Evolutionary conservation across 2,329 filamentous ascomycete species (phyloP).

Genomic region (Ophiostoma sp.): DNA sequence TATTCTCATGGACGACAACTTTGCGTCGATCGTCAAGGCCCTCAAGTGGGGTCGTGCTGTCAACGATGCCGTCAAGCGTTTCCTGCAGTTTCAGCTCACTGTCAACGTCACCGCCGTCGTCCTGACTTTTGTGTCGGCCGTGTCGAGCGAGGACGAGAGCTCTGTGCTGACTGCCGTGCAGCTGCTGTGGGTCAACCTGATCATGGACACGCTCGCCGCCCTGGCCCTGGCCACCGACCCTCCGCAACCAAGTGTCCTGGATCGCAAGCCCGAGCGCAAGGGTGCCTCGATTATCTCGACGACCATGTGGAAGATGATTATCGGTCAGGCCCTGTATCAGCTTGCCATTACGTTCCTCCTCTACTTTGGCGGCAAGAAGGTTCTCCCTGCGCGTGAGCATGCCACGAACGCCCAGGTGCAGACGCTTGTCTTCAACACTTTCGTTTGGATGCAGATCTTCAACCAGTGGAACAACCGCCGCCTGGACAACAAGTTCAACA

Average conservation of each 20-base stretch:
- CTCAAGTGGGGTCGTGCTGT: constrained; percentile 78
- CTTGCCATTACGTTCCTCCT: constrained; percentile 76
- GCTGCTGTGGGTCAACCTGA: constrained; percentile 93
- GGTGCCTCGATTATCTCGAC: constrained; percentile 69
- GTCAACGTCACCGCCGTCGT: constrained; percentile 91
- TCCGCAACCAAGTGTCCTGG: constrained; percentile 76
- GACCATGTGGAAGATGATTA: constrained; percentile 99
- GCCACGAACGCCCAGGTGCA: constrained; percentile 56
- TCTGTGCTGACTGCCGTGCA: constrained; percentile 88
- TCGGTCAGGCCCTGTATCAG: constrained; percentile 89
- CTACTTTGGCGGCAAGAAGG: constrained; percentile 55
- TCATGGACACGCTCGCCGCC: constrained; percentile 95
- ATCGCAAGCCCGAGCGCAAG: constrained; percentile 68
- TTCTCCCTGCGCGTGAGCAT: constrained; percentile 43
- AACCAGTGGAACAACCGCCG: constrained; percentile 97
- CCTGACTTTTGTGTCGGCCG: constrained; percentile 84
- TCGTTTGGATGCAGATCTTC: constrained; percentile 99
- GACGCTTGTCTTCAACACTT: constrained; percentile 94
- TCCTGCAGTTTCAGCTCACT: constrained; percentile 74
- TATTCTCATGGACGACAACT: constrained; percentile 86
- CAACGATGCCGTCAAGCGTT: constrained; percentile 75
- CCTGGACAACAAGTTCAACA: constrained; percentile 92
- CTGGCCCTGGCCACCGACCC: constrained; percentile 87
- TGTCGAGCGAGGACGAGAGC: constrained; percentile 65
- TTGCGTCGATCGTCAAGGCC: constrained; percentile 81